phyloP scores from a whole-genome alignment of 352 stramenopile genomes.

The Globisporangium viniferum region DNA sequence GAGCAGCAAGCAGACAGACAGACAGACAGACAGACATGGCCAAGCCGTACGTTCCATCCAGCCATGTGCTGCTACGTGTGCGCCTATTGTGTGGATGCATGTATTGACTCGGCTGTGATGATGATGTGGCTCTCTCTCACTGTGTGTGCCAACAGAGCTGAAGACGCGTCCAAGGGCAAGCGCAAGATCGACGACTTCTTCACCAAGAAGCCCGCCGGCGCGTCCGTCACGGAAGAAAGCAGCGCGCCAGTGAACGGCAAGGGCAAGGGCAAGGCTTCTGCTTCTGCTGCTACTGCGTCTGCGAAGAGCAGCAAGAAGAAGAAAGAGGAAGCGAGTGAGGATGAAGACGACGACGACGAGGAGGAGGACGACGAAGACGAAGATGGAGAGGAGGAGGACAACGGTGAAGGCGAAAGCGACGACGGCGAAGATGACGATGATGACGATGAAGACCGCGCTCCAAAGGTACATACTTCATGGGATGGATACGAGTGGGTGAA shows the following conservation, averaged over 20 bases:
- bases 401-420: conserved; percentile 35
- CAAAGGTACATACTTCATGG: conserved; percentile 21
- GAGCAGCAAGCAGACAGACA: not conserved
- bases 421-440: conserved; percentile 33
- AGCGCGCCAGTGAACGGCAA: conserved; percentile 30
- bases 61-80: not conserved
- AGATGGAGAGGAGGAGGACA: conserved; percentile 40
- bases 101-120: not conserved
- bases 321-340: conserved; percentile 23
- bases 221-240: not conserved
- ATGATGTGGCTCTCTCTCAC: not conserved
- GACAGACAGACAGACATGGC: conserved; percentile 4
- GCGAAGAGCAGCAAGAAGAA: conserved; percentile 10
- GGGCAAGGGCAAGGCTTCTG: conserved; percentile 29
- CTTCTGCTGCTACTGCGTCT: conserved; percentile 16
- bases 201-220: conserved; percentile 16
- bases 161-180: conserved; percentile 38
- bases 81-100: not conserved
- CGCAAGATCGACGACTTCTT: conserved; percentile 36
- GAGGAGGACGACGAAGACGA: conserved; percentile 30
- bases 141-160: conserved; percentile 20
- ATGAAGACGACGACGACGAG: conserved; percentile 41
- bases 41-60: conserved; percentile 34
- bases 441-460: conserved; percentile 45
- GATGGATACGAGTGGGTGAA: not conserved